These are phyloP conservation scores for Pseudogymnoascus pannorum DNA, from an alignment of 2,329 filamentous ascomycete genomes.

Conservation along the genomic window DNA sequence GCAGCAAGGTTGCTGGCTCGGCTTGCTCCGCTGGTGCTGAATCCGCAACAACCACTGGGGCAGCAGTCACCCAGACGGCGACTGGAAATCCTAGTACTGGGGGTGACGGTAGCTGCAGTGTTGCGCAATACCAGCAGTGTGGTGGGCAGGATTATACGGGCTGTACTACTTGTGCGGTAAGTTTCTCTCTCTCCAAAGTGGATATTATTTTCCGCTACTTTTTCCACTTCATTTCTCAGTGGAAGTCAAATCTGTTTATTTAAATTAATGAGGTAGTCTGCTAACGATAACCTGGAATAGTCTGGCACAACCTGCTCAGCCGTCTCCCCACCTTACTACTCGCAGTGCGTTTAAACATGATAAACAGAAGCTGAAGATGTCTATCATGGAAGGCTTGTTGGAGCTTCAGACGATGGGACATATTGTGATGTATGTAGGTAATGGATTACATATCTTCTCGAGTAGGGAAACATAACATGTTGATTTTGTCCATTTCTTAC, in stretches of 20 bases:
- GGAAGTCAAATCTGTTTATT: neutral
- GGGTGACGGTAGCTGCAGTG: constrained; percentile 8
- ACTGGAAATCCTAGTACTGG: neutral
- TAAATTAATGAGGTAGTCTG: neutral
- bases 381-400: neutral
- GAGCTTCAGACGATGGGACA: neutral
- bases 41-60: constrained; percentile 11
- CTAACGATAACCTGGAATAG: neutral
- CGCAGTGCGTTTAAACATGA: constrained; percentile 5
- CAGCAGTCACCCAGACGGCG: neutral
- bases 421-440: neutral
- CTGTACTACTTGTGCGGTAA: constrained; percentile 13
- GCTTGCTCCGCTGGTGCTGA: constrained; percentile 14
- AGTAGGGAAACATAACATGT: neutral
- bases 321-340: constrained; percentile 15
- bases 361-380: neutral
- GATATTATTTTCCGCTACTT: neutral
- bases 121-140: constrained; percentile 16
- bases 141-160: constrained; percentile 14
- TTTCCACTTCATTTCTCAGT: neutral
- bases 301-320: constrained; percentile 9
- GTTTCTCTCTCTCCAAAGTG: neutral
- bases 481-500: neutral
- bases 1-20: constrained; percentile 14
- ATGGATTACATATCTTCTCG: neutral